These are phyloP conservation scores for Purshia tridentata DNA, from an alignment of 306 rosid species.

Conservation along the genomic window DNA sequence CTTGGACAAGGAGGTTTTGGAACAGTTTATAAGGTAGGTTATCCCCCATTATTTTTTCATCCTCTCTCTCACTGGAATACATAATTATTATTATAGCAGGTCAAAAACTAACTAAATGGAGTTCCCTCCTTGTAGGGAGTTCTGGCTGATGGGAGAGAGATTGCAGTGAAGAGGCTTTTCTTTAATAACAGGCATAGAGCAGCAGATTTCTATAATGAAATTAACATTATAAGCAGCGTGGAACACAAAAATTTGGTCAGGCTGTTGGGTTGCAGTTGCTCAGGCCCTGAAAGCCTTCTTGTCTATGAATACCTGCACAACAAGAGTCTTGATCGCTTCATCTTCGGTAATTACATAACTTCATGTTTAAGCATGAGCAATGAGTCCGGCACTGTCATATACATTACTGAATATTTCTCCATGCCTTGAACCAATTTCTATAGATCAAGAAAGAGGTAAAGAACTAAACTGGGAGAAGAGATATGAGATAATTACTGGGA, in stretches of 20 bases:
- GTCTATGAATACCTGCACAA: constrained; percentile 79
- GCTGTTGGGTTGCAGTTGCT: constrained; percentile 82
- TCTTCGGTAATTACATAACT: constrained; percentile 57
- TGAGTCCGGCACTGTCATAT: background rate
- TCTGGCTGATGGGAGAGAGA: constrained; percentile 84
- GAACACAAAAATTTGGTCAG: constrained; percentile 86
- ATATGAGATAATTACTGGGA: constrained; percentile 58
- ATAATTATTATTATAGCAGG: background rate
- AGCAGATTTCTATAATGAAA: constrained; percentile 83
- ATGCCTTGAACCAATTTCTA: background rate
- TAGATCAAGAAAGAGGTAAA: constrained; percentile 61
- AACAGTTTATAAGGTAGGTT: constrained; percentile 78
- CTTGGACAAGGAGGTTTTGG: constrained; percentile 98
- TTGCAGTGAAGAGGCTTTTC: constrained; percentile 87
- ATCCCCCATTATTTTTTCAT: constrained; percentile 8
- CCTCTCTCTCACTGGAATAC: background rate
- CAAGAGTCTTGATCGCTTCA: constrained; percentile 80
- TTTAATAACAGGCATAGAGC: constrained; percentile 85
- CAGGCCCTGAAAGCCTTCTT: constrained; percentile 95
- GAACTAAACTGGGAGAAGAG: constrained; percentile 82
- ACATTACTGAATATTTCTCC: background rate
- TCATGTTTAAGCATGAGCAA: background rate
- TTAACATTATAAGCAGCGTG: constrained; percentile 76
- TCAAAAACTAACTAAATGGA: constrained; percentile 3
- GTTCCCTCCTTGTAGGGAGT: constrained; percentile 47